phyloP scores from a whole-genome alignment of 148 eudicot genomes.

The Fallopia convolvulus region DNA sequence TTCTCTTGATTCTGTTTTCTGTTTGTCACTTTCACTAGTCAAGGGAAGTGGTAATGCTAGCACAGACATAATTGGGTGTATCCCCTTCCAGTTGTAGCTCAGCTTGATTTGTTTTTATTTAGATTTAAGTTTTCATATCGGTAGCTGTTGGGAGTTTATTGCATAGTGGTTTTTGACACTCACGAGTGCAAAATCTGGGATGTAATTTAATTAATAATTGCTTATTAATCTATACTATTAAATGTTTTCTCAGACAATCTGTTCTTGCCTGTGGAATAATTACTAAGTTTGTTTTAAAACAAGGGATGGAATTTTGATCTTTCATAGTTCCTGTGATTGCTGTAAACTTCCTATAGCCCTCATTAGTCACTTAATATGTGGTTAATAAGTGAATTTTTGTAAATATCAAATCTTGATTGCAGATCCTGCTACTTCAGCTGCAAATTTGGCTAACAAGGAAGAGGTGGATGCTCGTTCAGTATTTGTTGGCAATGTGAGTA shows the following conservation, averaged over 20 bases:
- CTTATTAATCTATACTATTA: not conserved
- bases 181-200: not conserved
- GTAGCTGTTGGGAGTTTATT: not conserved
- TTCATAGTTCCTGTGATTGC: not conserved
- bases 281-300: not conserved
- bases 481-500: conserved; percentile 15
- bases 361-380: not conserved
- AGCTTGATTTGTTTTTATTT: not conserved
- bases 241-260: not conserved
- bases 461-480: conserved; percentile 14
- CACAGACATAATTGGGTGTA: not conserved
- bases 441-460: conserved; percentile 11
- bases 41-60: not conserved
- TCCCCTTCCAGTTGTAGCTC: not conserved
- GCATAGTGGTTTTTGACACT: not conserved
- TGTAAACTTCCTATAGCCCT: not conserved
- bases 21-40: not conserved
- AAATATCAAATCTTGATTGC: not conserved
- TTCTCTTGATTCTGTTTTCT: not conserved
- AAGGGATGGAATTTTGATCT: not conserved
- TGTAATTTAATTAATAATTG: not conserved
- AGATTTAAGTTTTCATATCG: not conserved
- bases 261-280: not conserved
- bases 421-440: conserved; percentile 13
- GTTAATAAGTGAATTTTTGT: not conserved